A percentile compares a stretch with the other conserved stretches of the same genome.
phyloP scores from a whole-genome alignment of 2,329 filamentous ascomycete genomes.

The Pezicula rhizophila region DNA sequence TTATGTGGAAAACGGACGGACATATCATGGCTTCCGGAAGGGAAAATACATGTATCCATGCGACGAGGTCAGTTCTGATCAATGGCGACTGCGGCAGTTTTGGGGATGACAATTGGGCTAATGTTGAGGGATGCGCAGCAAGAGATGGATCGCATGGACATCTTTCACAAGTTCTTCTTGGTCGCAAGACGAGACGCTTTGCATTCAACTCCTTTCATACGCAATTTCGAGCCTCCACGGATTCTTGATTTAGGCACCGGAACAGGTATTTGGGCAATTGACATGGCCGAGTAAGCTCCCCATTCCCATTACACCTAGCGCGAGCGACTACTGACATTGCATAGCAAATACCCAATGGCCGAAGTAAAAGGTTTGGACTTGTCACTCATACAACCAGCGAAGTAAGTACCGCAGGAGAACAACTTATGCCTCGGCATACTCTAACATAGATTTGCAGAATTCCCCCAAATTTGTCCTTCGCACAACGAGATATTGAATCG shows the following conservation, averaged over 20 bases:
- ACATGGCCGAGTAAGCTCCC: constrained; percentile 66
- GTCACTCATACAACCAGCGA: constrained; percentile 52
- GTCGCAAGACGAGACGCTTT: constrained; percentile 50
- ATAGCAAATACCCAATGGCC: constrained; percentile 47
- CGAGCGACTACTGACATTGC: neutral
- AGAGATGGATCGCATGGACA: constrained; percentile 74
- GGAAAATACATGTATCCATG: constrained; percentile 73
- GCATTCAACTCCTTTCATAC: constrained; percentile 33
- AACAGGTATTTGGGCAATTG: constrained; percentile 86
- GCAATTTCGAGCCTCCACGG: constrained; percentile 27
- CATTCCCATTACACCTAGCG: constrained; percentile 6
- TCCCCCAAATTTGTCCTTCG: constrained; percentile 62
- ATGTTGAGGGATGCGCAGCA: constrained; percentile 34
- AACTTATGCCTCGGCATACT: neutral
- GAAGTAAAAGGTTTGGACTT: constrained; percentile 58
- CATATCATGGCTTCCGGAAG: constrained; percentile 61
- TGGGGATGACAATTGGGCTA: neutral
- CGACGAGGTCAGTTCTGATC: constrained; percentile 53
- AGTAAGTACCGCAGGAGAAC: constrained; percentile 31
- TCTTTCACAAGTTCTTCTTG: constrained; percentile 72
- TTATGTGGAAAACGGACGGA: constrained; percentile 59
- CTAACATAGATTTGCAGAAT: constrained; percentile 45
- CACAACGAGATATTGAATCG: constrained; percentile 71
- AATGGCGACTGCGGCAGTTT: constrained; percentile 1
- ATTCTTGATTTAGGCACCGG: constrained; percentile 73